Evolutionary conservation across 257 asterid genomes (phyloP).

Genomic region (Rauvolfia tetraphylla): DNA sequence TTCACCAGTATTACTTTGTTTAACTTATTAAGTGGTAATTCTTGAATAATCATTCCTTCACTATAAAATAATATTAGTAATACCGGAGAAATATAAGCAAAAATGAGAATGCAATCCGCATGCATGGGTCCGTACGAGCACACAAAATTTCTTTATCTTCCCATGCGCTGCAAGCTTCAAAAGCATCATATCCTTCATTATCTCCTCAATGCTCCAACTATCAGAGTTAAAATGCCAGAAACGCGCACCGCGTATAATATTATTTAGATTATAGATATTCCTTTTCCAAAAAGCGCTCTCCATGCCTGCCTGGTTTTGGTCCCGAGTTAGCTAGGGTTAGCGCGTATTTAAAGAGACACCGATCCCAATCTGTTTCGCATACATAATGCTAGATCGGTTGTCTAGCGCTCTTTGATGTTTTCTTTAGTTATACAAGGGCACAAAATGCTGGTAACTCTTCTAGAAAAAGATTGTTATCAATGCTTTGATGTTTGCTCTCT

Average conservation of each 20-base stretch:
- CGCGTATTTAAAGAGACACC: conserved; percentile 32
- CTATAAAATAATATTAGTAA: too few species aligned
- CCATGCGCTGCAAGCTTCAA: conserved; percentile 18
- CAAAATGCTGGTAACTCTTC: conserved; percentile 30
- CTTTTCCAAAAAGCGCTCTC: conserved; percentile 33
- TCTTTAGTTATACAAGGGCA: conserved; percentile 22
- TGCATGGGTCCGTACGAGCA: conserved; percentile 28
- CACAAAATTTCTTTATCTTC: conserved; percentile 7
- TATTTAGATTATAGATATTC: conserved; percentile 15
- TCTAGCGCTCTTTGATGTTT: conserved; percentile 10
- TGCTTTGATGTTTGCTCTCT: too few species aligned
- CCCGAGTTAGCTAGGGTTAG: background rate
- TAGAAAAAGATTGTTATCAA: conserved; percentile 18
- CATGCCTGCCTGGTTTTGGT: conserved; percentile 21
- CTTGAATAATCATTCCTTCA: too few species aligned
- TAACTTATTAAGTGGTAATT: too few species aligned
- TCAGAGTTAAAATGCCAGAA: conserved; percentile 21
- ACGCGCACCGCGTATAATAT: background rate
- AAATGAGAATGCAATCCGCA: background rate
- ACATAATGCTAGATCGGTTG: conserved; percentile 19
- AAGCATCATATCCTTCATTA: conserved; percentile 15
- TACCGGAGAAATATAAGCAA: background rate
- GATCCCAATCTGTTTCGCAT: conserved; percentile 25
- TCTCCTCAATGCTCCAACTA: conserved; percentile 21
- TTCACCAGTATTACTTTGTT: too few species aligned